Conservation (phyloP, 202 grass and related monocot genomes). For the Dendrocalamus latiflorus region DNA sequence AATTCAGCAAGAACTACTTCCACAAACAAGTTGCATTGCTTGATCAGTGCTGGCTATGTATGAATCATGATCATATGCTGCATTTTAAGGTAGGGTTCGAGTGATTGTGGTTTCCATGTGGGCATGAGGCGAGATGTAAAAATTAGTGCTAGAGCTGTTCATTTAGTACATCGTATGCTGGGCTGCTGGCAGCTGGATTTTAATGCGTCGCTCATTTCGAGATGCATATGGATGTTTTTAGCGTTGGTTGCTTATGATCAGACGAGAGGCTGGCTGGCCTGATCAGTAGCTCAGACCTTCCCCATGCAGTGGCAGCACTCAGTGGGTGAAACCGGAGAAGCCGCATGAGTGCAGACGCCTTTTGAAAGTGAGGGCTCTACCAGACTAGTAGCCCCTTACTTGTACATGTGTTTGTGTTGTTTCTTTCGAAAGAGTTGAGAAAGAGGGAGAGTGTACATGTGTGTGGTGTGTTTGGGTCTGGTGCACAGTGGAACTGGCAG, state of each 20-base stretch:
- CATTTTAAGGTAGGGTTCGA: not conserved
- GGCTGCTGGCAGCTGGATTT: not conserved
- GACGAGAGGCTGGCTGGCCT: not conserved
- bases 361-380: conserved; percentile 14
- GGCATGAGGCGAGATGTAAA: not conserved
- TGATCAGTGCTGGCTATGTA: not conserved
- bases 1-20: not conserved
- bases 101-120: not conserved
- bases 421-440: not conserved
- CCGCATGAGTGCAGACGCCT: not conserved
- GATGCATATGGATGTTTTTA: not conserved
- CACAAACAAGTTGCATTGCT: not conserved
- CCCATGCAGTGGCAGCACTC: not conserved
- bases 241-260: conserved; percentile 11
- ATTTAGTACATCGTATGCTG: not conserved
- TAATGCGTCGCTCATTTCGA: conserved; percentile 5
- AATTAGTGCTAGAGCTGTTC: not conserved
- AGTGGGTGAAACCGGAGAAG: conserved; percentile 30
- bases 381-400: not conserved
- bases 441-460: not conserved
- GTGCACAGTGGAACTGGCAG: conserved; percentile 28
- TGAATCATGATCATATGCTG: conserved; percentile 28
- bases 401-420: conserved; percentile 1
- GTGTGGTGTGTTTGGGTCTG: conserved; percentile 11
- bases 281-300: conserved; percentile 1